phyloP scores from a whole-genome alignment of 108 stramenopile species.

The Cyclostephanos invisitatus region DNA sequence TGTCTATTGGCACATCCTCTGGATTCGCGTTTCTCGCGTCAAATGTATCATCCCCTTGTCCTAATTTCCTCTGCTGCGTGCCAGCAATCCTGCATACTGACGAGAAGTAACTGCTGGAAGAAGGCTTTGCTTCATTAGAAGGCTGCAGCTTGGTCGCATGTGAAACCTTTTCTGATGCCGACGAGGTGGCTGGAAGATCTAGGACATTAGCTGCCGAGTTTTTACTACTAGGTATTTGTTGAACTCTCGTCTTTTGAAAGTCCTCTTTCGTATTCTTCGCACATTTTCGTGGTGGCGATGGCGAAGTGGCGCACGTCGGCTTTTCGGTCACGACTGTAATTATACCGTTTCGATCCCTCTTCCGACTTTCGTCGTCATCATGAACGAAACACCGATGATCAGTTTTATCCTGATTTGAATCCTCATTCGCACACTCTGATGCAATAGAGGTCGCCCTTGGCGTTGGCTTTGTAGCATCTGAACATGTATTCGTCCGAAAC shows the following conservation, averaged over 20 bases:
- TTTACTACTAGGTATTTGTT: conserved; percentile 1
- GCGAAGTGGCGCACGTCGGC: background rate
- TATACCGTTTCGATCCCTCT: background rate
- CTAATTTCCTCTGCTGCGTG: background rate
- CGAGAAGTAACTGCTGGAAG: background rate
- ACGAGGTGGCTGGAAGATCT: background rate
- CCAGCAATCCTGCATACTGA: background rate
- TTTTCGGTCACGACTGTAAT: background rate
- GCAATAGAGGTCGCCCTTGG: background rate
- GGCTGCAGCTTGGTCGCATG: background rate
- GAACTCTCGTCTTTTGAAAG: background rate
- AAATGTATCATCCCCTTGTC: background rate
- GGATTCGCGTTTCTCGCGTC: background rate
- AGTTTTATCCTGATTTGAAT: background rate
- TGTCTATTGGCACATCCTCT: background rate
- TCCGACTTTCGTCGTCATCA: background rate
- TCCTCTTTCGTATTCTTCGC: background rate
- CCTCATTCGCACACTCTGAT: background rate
- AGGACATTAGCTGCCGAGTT: background rate
- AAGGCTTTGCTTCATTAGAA: background rate
- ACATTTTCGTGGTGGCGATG: background rate
- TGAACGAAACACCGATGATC: background rate
- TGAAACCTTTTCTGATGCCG: background rate
- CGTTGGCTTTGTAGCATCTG: background rate
- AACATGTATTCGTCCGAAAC: background rate